A percentile compares a stretch with the other conserved stretches of the same genome.
These are phyloP conservation scores for Moesziomyces sp. DNA, from an alignment of 1,284 basidiomycete genomes.

Conservation along the genomic window DNA sequence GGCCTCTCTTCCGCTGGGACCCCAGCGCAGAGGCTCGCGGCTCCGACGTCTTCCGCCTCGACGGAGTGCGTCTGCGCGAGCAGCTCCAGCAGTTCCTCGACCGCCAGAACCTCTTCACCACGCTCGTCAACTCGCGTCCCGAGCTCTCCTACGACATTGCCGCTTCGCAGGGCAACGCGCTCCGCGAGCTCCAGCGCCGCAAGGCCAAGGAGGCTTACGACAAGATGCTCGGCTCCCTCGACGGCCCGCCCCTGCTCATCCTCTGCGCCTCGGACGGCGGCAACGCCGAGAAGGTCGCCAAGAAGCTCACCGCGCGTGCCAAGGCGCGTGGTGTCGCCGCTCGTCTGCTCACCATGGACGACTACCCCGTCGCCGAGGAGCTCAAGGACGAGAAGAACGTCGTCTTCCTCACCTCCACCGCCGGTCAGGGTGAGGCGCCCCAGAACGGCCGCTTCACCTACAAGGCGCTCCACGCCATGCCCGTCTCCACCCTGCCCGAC, in stretches of 20 bases:
- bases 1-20: constrained; percentile 99
- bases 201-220: constrained; percentile 88
- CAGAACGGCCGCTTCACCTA: constrained; percentile 93
- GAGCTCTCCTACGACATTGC: constrained; percentile 85
- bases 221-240: constrained; percentile 83
- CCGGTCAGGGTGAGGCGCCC: constrained; percentile 97
- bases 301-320: constrained; percentile 83
- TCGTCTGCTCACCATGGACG: constrained; percentile 73
- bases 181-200: constrained; percentile 84
- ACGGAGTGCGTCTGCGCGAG: constrained; percentile 92
- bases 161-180: constrained; percentile 81
- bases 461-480: constrained; percentile 77
- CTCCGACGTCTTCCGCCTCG: constrained; percentile 86
- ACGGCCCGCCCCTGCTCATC: constrained; percentile 88
- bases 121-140: constrained; percentile 81
- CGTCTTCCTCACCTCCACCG: constrained; percentile 89
- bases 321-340: constrained; percentile 85
- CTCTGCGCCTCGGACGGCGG: constrained; percentile 95
- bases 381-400: constrained; percentile 76
- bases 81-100: constrained; percentile 96
- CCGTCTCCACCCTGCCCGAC: constrained; percentile 34
- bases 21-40: constrained; percentile 79
- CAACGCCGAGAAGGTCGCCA: constrained; percentile 93
- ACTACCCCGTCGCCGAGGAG: constrained; percentile 76
- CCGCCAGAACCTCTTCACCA: constrained; percentile 93